Evolutionary conservation across 371 early-diverging fungal species (phyloP), one percentile per base, ranked within the genome.

Genomic region (Catenaria anguillulae): DNA sequence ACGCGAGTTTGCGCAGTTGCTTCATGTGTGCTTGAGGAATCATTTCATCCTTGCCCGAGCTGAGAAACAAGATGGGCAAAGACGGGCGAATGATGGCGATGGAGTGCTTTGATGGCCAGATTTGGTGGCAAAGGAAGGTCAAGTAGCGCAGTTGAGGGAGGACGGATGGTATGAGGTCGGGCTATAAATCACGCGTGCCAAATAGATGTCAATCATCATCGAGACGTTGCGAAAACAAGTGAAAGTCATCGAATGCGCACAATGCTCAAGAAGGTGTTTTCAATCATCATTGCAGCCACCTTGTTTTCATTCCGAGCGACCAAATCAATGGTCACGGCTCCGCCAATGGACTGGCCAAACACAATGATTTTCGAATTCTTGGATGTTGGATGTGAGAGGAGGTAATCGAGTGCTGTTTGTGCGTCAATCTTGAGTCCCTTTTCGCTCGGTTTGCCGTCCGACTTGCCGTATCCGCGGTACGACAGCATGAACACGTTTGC

Each of bases 341-440:
- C 97, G 48, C 97, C 97, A 63, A 97, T 86, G 21, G 90, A 90
- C 71, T 97, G 97, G 0, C 97, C 97, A 71, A 85, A 96, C 2
- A 90, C 82, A 36, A 95, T 74, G 33, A 97, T 69, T 62, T 84
- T 83, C 2, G 88, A 84, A 62, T 87, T 69, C 55, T 77, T 79
- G 2, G 90, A 70, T 24, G 85, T 67, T 26, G 82, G 80, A 67
- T 93, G 88, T 10, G 73, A 68, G 58, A 73, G 73, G 40, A 97
- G 77, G 70, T 78, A 93, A 66, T 91, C 84, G 40, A 95, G 74
- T 37, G 89, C 81, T 0, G 93, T 84, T 79, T 88, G 83, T 26
- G 92, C 81, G 70, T 97, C 97, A 40, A 87, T 79, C 62, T 81
- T 77, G 26, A 95, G 69, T 0, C 97, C 96, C 40, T 81, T 82